phyloP scores from a whole-genome alignment of 2,329 filamentous ascomycete species.

The Zarea fungicola region DNA sequence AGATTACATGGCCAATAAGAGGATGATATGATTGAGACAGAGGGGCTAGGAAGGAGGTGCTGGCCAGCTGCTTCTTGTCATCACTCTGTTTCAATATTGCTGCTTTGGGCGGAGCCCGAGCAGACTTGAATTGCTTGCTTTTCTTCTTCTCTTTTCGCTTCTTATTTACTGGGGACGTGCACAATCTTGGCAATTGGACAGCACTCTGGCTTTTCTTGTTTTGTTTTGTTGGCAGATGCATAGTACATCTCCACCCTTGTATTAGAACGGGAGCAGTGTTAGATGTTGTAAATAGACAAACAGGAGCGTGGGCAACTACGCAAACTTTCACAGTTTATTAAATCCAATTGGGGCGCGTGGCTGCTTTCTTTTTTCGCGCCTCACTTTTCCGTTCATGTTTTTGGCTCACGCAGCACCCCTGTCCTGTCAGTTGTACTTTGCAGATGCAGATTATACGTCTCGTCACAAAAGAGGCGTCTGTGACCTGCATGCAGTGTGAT shows the following conservation, averaged over 20 bases:
- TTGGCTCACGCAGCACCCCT: background rate
- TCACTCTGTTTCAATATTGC: slow-evolving; percentile 8
- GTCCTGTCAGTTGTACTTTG: slow-evolving; percentile 3
- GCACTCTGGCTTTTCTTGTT: background rate
- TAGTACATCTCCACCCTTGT: background rate
- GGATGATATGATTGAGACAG: background rate
- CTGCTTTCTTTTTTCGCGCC: background rate
- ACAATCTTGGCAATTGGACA: slow-evolving; percentile 4
- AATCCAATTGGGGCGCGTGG: background rate
- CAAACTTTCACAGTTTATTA: background rate
- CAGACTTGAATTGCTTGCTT: background rate
- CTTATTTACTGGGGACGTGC: background rate
- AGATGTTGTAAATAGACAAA: slow-evolving; percentile 1
- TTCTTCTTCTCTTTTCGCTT: background rate
- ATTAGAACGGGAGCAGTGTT: no score
- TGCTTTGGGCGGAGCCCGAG: background rate
- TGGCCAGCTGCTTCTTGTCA: background rate
- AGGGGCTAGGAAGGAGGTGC: background rate
- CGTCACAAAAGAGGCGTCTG: background rate
- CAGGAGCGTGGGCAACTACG: background rate
- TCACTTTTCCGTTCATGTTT: background rate
- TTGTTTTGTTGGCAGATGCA: background rate
- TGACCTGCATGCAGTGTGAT: background rate
- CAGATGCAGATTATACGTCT: background rate
- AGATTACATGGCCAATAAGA: background rate